Percentiles rank a stretch among this genome's conserved stretches.
Conservation (phyloP, 2,329 filamentous ascomycete genomes). For the Amauroascus verrucosus region DNA sequence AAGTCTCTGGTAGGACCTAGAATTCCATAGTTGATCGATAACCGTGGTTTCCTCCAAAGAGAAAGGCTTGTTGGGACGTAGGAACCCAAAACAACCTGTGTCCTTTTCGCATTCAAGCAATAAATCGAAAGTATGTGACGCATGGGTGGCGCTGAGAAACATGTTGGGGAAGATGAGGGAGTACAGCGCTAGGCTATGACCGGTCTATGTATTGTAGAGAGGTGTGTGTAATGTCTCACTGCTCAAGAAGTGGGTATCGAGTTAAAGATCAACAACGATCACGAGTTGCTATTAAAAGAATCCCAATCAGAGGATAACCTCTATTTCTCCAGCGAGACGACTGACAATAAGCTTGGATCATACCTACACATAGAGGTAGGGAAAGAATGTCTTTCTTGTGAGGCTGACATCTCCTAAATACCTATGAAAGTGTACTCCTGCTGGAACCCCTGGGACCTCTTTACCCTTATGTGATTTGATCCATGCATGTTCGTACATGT, state of each 20-base stretch:
- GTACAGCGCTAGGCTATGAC: not conserved
- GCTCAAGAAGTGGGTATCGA: not conserved
- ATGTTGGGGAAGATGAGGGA: not conserved
- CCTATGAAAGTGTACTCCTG: too few species aligned
- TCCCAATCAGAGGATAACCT: not conserved
- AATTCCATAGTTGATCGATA: not conserved
- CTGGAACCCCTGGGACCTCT: too few species aligned
- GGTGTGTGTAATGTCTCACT: slow-evolving; percentile 9
- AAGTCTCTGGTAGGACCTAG: not conserved
- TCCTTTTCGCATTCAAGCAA: not conserved
- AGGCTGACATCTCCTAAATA: too few species aligned
- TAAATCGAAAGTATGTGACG: not conserved
- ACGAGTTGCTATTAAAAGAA: not conserved
- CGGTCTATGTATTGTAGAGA: slow-evolving; percentile 1
- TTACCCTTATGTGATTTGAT: too few species aligned
- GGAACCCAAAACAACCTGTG: not conserved
- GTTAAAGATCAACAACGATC: not conserved
- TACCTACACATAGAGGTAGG: too few species aligned
- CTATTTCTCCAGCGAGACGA: too few species aligned
- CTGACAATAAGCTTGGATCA: too few species aligned
- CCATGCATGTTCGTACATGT: too few species aligned
- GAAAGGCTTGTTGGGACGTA: not conserved
- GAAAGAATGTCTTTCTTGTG: too few species aligned
- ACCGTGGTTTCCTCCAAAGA: not conserved
- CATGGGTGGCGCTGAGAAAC: not conserved